Percentiles rank a stretch among this genome's conserved stretches.
These are phyloP conservation scores for Citrullus amarus DNA, from an alignment of 306 rosid genomes.

Conservation along the genomic window DNA sequence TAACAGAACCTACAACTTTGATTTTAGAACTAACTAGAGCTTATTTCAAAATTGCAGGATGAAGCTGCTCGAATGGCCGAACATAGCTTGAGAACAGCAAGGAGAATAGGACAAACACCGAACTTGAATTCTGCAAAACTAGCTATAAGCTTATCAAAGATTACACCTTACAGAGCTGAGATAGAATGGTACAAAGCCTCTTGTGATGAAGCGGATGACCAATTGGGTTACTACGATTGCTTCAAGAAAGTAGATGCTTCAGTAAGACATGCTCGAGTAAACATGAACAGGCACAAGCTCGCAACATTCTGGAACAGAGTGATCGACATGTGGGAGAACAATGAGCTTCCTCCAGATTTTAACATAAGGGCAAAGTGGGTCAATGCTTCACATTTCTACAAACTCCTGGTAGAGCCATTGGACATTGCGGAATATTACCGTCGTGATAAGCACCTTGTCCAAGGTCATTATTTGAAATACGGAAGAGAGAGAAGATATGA, in stretches of 20 bases:
- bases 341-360: conserved; percentile 50
- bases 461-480: conserved; percentile 57
- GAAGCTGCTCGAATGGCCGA: conserved; percentile 22
- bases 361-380: conserved; percentile 45
- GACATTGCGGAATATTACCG: conserved; percentile 77
- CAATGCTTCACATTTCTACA: conserved; percentile 42
- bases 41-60: conserved; percentile 30
- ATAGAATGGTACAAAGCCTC: conserved; percentile 64
- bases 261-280: conserved; percentile 31
- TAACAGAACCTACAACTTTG: background rate
- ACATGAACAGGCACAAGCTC: conserved; percentile 53
- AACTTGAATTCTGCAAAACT: conserved; percentile 39
- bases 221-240: conserved; percentile 62
- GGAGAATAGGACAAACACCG: conserved; percentile 52
- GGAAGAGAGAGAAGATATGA: conserved; percentile 60
- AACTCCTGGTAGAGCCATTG: conserved; percentile 65
- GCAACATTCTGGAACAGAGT: conserved; percentile 54
- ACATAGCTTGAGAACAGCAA: conserved; percentile 59
- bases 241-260: conserved; percentile 48
- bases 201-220: conserved; percentile 45
- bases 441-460: conserved; percentile 21
- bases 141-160: conserved; percentile 44
- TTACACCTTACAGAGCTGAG: conserved; percentile 56
- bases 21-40: background rate
- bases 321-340: conserved; percentile 43